Conservation (phyloP, 495 filamentous ascomycete species). For the Podospora bellae-mahoneyi region DNA sequence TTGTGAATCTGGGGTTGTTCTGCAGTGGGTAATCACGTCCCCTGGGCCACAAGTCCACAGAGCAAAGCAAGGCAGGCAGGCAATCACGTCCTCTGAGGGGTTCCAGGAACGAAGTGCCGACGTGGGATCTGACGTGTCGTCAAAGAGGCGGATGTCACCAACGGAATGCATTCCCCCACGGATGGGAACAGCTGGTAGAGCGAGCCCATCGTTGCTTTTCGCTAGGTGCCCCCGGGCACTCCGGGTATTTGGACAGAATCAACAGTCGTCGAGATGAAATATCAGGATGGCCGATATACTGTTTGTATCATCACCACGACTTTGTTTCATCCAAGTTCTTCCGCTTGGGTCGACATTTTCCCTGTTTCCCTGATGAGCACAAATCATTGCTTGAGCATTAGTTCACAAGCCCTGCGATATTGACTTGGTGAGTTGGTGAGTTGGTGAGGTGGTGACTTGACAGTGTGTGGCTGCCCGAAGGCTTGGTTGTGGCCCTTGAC, state of each 20-base stretch:
- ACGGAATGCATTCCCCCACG: not conserved
- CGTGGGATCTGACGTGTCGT: conserved; percentile 7
- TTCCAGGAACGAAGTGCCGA: conserved; percentile 1
- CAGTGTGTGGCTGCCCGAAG: too few species aligned
- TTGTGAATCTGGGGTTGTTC: not conserved
- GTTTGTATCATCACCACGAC: not conserved
- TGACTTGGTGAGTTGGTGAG: too few species aligned
- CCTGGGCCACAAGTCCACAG: not conserved
- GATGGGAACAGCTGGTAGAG: not conserved
- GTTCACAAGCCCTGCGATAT: not conserved
- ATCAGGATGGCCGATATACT: not conserved
- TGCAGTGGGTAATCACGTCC: not conserved
- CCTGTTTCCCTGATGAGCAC: not conserved
- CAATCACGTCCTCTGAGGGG: not conserved
- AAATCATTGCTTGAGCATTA: not conserved
- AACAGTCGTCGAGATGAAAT: not conserved
- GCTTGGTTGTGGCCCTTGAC: too few species aligned
- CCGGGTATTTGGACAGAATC: not conserved
- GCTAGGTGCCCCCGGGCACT: not conserved
- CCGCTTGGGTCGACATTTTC: not conserved
- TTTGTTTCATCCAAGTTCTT: not conserved
- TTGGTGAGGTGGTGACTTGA: too few species aligned
- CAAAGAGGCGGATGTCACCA: not conserved
- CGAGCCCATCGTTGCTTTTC: not conserved
- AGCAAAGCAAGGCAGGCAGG: not conserved